Evolutionary conservation across 768 basidiomycete genomes (phyloP).

Genomic region (Leccinum variicolor): DNA sequence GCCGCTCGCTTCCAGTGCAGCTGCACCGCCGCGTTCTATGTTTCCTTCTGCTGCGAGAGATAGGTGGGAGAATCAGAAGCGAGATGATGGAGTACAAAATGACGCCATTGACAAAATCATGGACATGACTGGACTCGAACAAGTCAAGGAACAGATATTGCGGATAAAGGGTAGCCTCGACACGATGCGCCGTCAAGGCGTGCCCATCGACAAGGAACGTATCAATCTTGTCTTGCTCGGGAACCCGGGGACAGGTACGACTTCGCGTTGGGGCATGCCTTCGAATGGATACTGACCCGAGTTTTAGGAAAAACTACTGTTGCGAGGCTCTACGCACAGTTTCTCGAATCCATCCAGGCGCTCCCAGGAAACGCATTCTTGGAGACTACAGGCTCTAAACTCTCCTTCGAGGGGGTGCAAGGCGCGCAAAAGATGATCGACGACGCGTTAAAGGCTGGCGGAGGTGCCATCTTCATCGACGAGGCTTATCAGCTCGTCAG

Average conservation of each 20-base stretch:
- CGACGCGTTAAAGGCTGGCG: slow-evolving; percentile 48
- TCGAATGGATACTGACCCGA: background rate
- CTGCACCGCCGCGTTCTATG: slow-evolving; percentile 7
- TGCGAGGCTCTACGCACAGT: slow-evolving; percentile 61
- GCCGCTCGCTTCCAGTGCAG: slow-evolving; percentile 2
- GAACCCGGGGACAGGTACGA: slow-evolving; percentile 71
- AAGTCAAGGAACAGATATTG: slow-evolving; percentile 60
- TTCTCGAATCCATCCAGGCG: slow-evolving; percentile 53
- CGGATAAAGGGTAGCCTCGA: slow-evolving; percentile 59
- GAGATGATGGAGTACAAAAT: slow-evolving; percentile 48
- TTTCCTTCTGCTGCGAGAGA: slow-evolving; percentile 36
- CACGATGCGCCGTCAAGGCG: slow-evolving; percentile 47
- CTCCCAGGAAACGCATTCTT: slow-evolving; percentile 53
- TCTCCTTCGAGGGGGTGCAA: slow-evolving; percentile 56
- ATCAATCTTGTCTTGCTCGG: slow-evolving; percentile 63
- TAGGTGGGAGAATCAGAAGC: slow-evolving; percentile 60
- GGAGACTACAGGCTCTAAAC: slow-evolving; percentile 61
- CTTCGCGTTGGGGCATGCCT: background rate
- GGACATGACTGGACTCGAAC: slow-evolving; percentile 67
- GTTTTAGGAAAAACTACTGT: slow-evolving; percentile 65
- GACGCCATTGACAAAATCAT: slow-evolving; percentile 61
- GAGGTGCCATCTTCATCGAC: slow-evolving; percentile 68
- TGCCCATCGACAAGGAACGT: slow-evolving; percentile 50
- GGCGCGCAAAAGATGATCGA: slow-evolving; percentile 54
- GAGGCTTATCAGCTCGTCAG: slow-evolving; percentile 69